phyloP scores from a whole-genome alignment of 2,329 filamentous ascomycete species.

The Exophiala sp. region DNA sequence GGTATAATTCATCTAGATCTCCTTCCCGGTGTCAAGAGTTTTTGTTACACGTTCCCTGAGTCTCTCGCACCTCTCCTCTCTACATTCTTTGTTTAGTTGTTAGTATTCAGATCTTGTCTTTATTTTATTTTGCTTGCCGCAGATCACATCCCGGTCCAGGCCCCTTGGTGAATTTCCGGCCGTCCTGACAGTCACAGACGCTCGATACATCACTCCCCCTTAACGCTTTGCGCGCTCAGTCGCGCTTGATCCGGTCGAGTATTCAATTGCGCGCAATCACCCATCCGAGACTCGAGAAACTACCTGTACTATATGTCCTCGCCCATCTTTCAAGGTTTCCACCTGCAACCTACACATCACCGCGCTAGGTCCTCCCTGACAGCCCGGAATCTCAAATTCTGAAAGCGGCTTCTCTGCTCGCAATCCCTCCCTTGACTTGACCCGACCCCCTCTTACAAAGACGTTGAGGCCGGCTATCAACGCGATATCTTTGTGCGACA shows the following conservation, averaged over 20 bases:
- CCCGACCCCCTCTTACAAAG: constrained; percentile 13
- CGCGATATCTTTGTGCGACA: constrained; percentile 19
- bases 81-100: constrained; percentile 18
- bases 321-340: constrained; percentile 14
- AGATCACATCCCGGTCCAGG: constrained; percentile 7
- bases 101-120: constrained; percentile 13
- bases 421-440: constrained; percentile 25
- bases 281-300: constrained; percentile 23
- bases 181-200: constrained; percentile 3
- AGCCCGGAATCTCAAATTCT: constrained; percentile 25
- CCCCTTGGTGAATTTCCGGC: constrained; percentile 10
- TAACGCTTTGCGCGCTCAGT: constrained; percentile 1
- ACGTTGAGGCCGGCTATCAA: constrained; percentile 15
- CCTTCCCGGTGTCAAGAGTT: constrained; percentile 3
- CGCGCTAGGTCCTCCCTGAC: constrained; percentile 16
- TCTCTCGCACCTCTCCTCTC: constrained; percentile 10
- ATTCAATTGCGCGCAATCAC: constrained; percentile 20
- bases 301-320: constrained; percentile 20
- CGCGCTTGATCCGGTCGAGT: constrained; percentile 13
- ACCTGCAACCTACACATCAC: constrained; percentile 11
- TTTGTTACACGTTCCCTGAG: constrained; percentile 2
- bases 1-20: constrained; percentile 1
- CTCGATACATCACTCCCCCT: constrained; percentile 17
- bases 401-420: constrained; percentile 21
- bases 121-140: constrained; percentile 12